Evolutionary conservation across 257 asterid species (phyloP).

Genomic region (Capsicum chinense): DNA sequence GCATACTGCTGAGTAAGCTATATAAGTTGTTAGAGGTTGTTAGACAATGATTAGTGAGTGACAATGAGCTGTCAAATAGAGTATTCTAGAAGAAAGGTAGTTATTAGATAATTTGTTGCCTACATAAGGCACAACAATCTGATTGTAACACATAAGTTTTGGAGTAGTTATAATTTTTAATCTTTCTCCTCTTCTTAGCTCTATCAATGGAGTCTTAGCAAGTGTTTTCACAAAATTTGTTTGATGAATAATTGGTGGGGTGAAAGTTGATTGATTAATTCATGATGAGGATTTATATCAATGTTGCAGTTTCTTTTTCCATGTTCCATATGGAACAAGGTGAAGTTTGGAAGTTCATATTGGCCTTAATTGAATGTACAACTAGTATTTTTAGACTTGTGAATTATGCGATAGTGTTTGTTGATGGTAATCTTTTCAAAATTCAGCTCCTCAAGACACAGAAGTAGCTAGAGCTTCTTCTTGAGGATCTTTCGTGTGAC

Average conservation of each 20-base stretch:
- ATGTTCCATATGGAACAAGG: neutral
- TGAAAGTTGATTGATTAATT: neutral
- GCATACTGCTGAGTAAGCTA: no score
- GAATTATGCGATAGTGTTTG: conserved; percentile 26
- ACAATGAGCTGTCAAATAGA: no score
- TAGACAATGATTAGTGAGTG: no score
- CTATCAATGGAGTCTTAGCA: no score
- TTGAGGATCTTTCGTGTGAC: conserved; percentile 95
- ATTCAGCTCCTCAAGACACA: conserved; percentile 83
- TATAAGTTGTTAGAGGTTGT: no score
- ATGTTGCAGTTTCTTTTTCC: neutral
- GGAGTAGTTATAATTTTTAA: no score
- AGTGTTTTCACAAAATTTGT: neutral
- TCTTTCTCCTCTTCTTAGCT: no score
- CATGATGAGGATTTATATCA: neutral
- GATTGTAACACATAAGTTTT: no score
- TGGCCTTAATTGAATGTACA: neutral
- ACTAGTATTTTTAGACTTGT: neutral
- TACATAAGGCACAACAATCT: no score
- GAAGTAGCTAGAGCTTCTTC: conserved; percentile 84
- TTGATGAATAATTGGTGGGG: conserved; percentile 11
- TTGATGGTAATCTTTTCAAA: conserved; percentile 14
- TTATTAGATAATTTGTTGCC: no score
- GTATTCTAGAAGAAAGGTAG: no score
- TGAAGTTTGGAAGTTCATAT: neutral